Evolutionary conservation across 2,329 filamentous ascomycete genomes (phyloP), one percentile per base, ranked within the genome.

Genomic region (Colletotrichum somersetense): DNA sequence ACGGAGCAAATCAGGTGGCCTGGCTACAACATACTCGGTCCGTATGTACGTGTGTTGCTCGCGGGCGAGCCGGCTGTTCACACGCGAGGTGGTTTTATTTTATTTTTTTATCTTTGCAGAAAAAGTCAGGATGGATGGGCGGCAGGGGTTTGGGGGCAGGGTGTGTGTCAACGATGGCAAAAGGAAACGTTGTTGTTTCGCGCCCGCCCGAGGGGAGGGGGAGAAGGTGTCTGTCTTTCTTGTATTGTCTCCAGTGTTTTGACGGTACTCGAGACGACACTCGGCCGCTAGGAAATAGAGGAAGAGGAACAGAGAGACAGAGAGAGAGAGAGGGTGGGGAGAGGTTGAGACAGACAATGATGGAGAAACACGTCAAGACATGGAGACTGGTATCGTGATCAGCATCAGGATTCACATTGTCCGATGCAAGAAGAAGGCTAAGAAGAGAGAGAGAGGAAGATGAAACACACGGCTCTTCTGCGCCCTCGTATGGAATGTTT

Each of bases 391-490:
- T n/a, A 30, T 63, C 61, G 46, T 16, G 46, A 63, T 63, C 61
- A 53, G 46, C 61, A 26, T 42, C 58, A 35, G 44, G 58, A 38
- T 35, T 62, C 33, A 42, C 23, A 46, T 63, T 30, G 16, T 23
- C 35, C 20, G 12, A 52, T 44, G 33, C 20, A 53, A 61, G 38
- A 62, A n/a, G 44, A 1, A n/a, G 6, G 6, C 20, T 18, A 20
- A 46, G 7, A 46, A 14, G 38, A 14, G 40, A 18, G 14, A 18
- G 5, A 18, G 14, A 18, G 12, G 14, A 35, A 59, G 23, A 52
- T 71, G 62, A 71, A 71, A 71, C 68, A 71, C 68, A 62, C 64
- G 44, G 65, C 58, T 46, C 10, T 42, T 59, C 65, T 50, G 58
- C 64, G 64, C 44, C 44, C 18, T 11, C 58, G 42, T 63, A 58